A percentile compares a stretch with the other conserved stretches of the same genome.
Conservation (phyloP, 306 rosid species). For the Canavalia ensiformis region DNA sequence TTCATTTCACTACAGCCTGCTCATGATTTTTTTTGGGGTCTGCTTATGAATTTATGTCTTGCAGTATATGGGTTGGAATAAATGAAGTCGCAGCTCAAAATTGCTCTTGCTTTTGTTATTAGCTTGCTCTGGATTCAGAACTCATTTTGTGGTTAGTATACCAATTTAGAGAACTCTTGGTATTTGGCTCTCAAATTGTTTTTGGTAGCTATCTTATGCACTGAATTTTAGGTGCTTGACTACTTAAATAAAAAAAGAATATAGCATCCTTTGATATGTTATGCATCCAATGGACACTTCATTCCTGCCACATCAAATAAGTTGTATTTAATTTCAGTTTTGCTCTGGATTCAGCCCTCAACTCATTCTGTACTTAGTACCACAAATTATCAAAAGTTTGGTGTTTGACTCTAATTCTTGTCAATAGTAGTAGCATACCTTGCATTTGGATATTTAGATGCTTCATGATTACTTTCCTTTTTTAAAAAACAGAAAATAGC, state of each 20-base stretch:
- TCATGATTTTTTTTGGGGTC: constrained; percentile 24
- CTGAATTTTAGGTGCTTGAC: not conserved
- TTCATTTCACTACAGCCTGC: not conserved
- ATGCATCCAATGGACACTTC: not conserved
- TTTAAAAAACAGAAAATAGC: not conserved
- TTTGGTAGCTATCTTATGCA: not conserved
- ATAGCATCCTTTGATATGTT: constrained; percentile 14
- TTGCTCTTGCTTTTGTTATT: constrained; percentile 61
- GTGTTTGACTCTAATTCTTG: not conserved
- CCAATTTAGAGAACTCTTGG: not conserved
- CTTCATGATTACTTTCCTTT: not conserved
- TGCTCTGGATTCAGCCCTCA: not conserved
- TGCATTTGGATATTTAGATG: constrained; percentile 6
- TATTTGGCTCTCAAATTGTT: constrained; percentile 36
- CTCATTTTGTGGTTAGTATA: constrained; percentile 74
- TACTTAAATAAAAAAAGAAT: not conserved
- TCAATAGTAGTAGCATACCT: not conserved
- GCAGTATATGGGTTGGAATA: constrained; percentile 59
- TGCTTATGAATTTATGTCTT: constrained; percentile 10
- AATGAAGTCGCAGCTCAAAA: constrained; percentile 69
- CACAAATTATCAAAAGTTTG: not conserved
- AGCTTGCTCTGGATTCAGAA: constrained; percentile 68
- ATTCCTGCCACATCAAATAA: not conserved
- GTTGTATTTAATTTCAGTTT: constrained; percentile 4
- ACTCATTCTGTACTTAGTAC: constrained; percentile 7